Evolutionary conservation across 2,329 filamentous ascomycete species (phyloP).

Genomic region (Rhynchosporium secalis): DNA sequence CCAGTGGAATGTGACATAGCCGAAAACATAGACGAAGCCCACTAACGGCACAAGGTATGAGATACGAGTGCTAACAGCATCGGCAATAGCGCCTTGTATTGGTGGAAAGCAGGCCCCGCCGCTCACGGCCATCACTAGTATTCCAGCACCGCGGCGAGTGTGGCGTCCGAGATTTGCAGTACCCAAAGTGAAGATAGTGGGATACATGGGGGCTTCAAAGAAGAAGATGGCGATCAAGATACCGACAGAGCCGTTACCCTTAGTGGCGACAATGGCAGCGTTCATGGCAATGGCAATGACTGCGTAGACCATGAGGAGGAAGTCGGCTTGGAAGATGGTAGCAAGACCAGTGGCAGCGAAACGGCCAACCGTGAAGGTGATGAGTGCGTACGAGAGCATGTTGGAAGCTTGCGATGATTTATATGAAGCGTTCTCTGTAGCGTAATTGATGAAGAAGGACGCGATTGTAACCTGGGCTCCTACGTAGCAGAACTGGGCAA

Average conservation of each 20-base stretch:
- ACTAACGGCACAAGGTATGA: slow-evolving; percentile 47
- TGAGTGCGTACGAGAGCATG: slow-evolving; percentile 74
- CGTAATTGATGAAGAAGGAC: slow-evolving; percentile 73
- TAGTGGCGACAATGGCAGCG: slow-evolving; percentile 20
- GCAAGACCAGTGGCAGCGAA: slow-evolving; percentile 59
- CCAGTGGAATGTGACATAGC: slow-evolving; percentile 40
- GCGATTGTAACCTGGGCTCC: slow-evolving; percentile 58
- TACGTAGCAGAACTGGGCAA: slow-evolving; percentile 77
- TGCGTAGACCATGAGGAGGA: slow-evolving; percentile 65
- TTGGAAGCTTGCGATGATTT: slow-evolving; percentile 56
- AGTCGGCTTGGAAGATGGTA: slow-evolving; percentile 48
- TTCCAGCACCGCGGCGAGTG: slow-evolving; percentile 74
- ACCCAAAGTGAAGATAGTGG: slow-evolving; percentile 75
- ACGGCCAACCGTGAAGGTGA: slow-evolving; percentile 69
- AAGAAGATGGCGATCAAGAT: slow-evolving; percentile 73
- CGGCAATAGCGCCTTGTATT: slow-evolving; percentile 65
- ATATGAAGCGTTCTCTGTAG: slow-evolving; percentile 57
- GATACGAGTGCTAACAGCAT: slow-evolving; percentile 47
- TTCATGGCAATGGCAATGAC: slow-evolving; percentile 49
- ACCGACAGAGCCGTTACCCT: slow-evolving; percentile 49
- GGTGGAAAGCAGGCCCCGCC: slow-evolving; percentile 73
- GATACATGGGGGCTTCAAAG: slow-evolving; percentile 80
- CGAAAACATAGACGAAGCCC: slow-evolving; percentile 45
- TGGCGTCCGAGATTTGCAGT: slow-evolving; percentile 75
- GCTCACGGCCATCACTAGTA: slow-evolving; percentile 66